Evolutionary conservation across 2,329 filamentous ascomycete species (phyloP).

Genomic region (Lachnellula arida): DNA sequence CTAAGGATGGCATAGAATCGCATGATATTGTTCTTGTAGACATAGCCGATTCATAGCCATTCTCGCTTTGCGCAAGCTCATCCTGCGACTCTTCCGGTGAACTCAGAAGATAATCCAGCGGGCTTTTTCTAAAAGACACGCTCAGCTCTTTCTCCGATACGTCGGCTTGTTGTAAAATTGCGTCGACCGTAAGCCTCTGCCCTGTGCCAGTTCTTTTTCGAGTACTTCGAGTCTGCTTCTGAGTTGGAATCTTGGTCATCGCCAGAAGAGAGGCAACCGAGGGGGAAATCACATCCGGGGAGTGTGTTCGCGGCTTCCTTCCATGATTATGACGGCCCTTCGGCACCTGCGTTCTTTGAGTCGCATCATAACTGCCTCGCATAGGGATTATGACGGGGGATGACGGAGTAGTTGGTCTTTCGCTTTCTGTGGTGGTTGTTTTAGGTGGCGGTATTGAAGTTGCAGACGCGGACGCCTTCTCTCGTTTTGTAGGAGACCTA

Average conservation of each 20-base stretch:
- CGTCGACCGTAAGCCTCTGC: slow-evolving; percentile 49
- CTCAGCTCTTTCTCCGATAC: slow-evolving; percentile 51
- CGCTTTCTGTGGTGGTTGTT: neutral
- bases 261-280: slow-evolving; percentile 58
- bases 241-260: slow-evolving; percentile 54
- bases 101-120: slow-evolving; percentile 55
- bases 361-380: slow-evolving; percentile 20
- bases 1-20: slow-evolving; percentile 57
- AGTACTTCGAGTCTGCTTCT: slow-evolving; percentile 29
- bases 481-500: slow-evolving; percentile 8
- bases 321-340: slow-evolving; percentile 17
- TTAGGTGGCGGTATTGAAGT: neutral
- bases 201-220: slow-evolving; percentile 17
- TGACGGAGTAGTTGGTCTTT: slow-evolving; percentile 21
- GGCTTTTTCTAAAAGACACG: slow-evolving; percentile 47
- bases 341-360: slow-evolving; percentile 18
- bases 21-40: slow-evolving; percentile 53
- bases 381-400: slow-evolving; percentile 29
- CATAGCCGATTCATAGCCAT: slow-evolving; percentile 46
- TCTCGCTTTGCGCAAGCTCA: slow-evolving; percentile 44
- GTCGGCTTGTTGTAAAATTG: slow-evolving; percentile 49
- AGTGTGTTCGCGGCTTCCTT: slow-evolving; percentile 38
- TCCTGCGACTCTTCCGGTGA: slow-evolving; percentile 55
- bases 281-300: slow-evolving; percentile 51
- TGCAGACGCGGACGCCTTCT: slow-evolving; percentile 2